phyloP scores from a whole-genome alignment of 495 filamentous ascomycete genomes.

The Penicillium soppii region DNA sequence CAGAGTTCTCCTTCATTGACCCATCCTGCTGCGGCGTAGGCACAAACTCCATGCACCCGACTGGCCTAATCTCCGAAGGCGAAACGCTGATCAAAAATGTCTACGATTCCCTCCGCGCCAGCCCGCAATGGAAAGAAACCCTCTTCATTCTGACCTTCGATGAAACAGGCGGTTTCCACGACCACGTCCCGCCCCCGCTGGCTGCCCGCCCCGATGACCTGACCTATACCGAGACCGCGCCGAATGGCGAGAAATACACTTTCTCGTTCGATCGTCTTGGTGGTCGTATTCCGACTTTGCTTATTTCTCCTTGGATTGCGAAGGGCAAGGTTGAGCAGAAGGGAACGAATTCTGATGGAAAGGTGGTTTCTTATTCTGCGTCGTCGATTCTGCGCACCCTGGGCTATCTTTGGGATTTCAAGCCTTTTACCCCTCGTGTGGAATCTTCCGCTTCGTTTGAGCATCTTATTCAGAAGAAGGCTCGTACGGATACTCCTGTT shows the following conservation, averaged over 20 bases:
- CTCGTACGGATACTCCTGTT: constrained; percentile 22
- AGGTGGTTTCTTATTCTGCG: constrained; percentile 37
- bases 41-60: constrained; percentile 51
- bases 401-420: constrained; percentile 47
- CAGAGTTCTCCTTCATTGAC: constrained; percentile 51
- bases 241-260: constrained; percentile 41
- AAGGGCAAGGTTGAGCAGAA: constrained; percentile 48
- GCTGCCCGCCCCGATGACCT: constrained; percentile 37
- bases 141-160: constrained; percentile 52
- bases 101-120: constrained; percentile 47
- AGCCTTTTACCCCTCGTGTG: constrained; percentile 42
- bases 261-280: constrained; percentile 49
- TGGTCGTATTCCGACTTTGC: constrained; percentile 47
- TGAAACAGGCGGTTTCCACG: constrained; percentile 50
- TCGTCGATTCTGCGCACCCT: constrained; percentile 40
- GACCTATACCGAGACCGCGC: constrained; percentile 43
- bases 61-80: constrained; percentile 43
- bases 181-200: constrained; percentile 49
- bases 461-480: constrained; percentile 29
- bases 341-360: constrained; percentile 33
- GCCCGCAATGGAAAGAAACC: constrained; percentile 46
- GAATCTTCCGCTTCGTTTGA: constrained; percentile 40
- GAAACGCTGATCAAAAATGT: constrained; percentile 50
- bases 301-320: constrained; percentile 49
- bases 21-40: constrained; percentile 48